Conservation (phyloP, 2,329 filamentous ascomycete genomes). For the Mycocentrospora acerina region DNA sequence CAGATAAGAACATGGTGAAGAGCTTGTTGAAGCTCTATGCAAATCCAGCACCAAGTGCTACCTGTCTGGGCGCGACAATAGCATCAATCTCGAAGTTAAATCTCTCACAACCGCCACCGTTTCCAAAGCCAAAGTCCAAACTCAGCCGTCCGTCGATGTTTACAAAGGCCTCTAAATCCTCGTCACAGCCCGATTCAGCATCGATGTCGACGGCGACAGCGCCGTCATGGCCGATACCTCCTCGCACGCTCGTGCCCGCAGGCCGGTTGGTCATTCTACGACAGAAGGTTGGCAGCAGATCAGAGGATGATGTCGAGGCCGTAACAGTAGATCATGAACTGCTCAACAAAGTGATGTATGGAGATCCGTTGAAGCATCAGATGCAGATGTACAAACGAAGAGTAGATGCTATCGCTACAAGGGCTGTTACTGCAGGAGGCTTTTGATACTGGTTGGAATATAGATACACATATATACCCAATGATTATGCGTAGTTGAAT, state of each 20-base stretch:
- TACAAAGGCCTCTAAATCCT: slow-evolving; percentile 22
- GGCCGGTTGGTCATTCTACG: slow-evolving; percentile 67
- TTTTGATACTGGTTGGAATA: slow-evolving; percentile 2
- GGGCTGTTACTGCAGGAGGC: slow-evolving; percentile 60
- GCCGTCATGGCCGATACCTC: slow-evolving; percentile 64
- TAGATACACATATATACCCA: too few species aligned
- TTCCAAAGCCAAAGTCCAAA: slow-evolving; percentile 15
- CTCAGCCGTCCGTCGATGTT: slow-evolving; percentile 3
- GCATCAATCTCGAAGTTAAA: slow-evolving; percentile 29
- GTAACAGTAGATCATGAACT: slow-evolving; percentile 68
- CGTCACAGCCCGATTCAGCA: slow-evolving; percentile 22
- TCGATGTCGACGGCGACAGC: slow-evolving; percentile 32
- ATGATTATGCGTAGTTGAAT: too few species aligned
- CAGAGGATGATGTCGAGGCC: slow-evolving; percentile 61
- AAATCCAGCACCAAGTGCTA: slow-evolving; percentile 54
- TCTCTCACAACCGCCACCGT: slow-evolving; percentile 11
- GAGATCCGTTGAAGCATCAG: slow-evolving; percentile 76
- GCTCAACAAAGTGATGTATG: slow-evolving; percentile 72
- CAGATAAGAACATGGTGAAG: slow-evolving; percentile 74
- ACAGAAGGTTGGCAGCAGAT: slow-evolving; percentile 41
- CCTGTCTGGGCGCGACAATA: slow-evolving; percentile 16
- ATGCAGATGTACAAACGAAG: slow-evolving; percentile 76
- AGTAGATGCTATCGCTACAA: slow-evolving; percentile 70
- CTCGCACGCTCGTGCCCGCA: slow-evolving; percentile 67
- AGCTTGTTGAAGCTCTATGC: slow-evolving; percentile 72